Percentiles rank a stretch among this genome's conserved stretches.
Evolutionary conservation across 441 rosid species (phyloP).

Genomic region (Populus hybrid): DNA sequence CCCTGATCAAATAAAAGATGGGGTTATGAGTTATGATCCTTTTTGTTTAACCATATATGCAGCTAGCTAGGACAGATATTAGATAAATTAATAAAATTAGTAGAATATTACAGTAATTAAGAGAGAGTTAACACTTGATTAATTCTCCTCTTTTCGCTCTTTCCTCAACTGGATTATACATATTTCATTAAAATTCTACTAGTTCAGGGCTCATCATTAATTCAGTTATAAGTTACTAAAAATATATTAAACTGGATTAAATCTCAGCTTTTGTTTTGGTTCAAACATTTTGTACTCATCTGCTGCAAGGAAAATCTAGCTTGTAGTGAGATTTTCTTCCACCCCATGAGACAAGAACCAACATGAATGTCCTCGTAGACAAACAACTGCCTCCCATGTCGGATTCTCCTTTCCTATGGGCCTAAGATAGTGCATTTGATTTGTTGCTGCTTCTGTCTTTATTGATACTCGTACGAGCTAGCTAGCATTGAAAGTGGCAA

Average conservation of each 20-base stretch:
- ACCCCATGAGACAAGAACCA: neutral
- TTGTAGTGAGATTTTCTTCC: neutral
- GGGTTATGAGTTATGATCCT: neutral
- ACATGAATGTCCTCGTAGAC: neutral
- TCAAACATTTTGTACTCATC: neutral
- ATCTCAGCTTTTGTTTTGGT: neutral
- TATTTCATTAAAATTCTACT: neutral
- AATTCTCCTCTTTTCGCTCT: no score
- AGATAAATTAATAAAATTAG: neutral
- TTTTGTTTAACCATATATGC: neutral
- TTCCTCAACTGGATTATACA: no score
- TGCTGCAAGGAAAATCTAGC: neutral
- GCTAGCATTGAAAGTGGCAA: neutral
- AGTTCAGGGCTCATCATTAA: no score
- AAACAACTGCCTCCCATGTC: neutral
- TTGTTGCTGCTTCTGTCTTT: neutral
- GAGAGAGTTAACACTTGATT: neutral
- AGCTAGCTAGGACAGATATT: neutral
- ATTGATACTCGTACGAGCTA: neutral
- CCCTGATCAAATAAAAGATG: neutral
- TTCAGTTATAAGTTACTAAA: no score
- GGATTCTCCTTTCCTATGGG: neutral
- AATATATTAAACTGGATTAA: no score
- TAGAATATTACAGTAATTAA: neutral
- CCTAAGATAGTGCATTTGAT: neutral